Evolutionary conservation across 176 grass and related monocot genomes (phyloP).

Genomic region (Musa itinerans): DNA sequence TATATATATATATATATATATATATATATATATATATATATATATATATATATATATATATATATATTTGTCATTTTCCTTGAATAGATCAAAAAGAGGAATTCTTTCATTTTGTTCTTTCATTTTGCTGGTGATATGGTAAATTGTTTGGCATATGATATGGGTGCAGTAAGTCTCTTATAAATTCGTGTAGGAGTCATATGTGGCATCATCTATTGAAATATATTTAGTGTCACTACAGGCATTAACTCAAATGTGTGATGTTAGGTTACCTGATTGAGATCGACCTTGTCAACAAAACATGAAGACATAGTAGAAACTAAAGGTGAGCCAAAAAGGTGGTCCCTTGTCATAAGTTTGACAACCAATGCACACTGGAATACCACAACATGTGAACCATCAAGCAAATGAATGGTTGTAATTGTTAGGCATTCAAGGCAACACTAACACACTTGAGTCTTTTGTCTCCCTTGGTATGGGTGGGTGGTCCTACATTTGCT

Average conservation of each 20-base stretch:
- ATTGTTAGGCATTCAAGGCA: slow-evolving; percentile 10
- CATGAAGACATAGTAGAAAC: background rate
- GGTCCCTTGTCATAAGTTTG: slow-evolving; percentile 4
- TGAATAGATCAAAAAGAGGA: background rate
- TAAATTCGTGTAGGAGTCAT: background rate
- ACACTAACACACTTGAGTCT: background rate
- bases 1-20: too few species aligned
- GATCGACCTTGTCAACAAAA: slow-evolving; percentile 1
- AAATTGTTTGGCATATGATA: background rate
- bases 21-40: too few species aligned
- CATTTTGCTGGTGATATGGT: background rate
- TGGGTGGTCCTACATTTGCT: background rate
- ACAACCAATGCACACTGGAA: background rate
- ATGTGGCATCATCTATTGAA: background rate
- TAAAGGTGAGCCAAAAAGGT: background rate
- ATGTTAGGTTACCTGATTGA: background rate
- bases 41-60: too few species aligned
- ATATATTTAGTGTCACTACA: background rate
- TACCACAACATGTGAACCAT: background rate
- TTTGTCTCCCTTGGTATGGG: background rate
- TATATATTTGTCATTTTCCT: background rate
- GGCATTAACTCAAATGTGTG: background rate
- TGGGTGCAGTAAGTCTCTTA: background rate
- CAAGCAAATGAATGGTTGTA: slow-evolving; percentile 1
- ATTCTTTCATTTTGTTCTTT: background rate